Conservation (phyloP, 768 basidiomycete species). For the Leccinum arenicola region DNA sequence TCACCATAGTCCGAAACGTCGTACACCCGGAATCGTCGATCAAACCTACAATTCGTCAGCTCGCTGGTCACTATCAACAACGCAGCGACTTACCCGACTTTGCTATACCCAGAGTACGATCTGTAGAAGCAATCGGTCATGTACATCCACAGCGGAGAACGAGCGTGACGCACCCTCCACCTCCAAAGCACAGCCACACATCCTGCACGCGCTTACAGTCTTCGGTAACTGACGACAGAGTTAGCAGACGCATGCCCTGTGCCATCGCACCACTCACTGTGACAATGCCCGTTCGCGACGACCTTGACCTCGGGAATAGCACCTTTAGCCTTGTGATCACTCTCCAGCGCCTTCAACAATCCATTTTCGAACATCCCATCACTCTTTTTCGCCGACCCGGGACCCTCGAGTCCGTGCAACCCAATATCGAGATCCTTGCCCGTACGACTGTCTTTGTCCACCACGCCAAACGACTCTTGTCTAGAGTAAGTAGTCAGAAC, state of each 20-base stretch:
- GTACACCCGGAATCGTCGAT: conserved; percentile 87
- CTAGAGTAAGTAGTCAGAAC: conserved; percentile 34
- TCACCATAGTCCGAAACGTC: conserved; percentile 89
- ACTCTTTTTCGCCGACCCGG: conserved; percentile 65
- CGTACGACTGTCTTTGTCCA: conserved; percentile 63
- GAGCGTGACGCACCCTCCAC: conserved; percentile 59
- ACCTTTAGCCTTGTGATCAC: conserved; percentile 51
- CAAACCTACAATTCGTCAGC: conserved; percentile 52
- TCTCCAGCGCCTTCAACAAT: conserved; percentile 69
- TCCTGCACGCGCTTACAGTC: conserved; percentile 83
- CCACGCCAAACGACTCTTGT: conserved; percentile 67
- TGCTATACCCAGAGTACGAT: conserved; percentile 82
- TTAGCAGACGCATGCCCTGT: conserved; percentile 10
- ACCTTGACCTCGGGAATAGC: conserved; percentile 76
- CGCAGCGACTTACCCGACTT: conserved; percentile 53
- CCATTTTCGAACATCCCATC: conserved; percentile 86
- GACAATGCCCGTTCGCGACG: conserved; percentile 87
- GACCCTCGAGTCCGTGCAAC: conserved; percentile 50
- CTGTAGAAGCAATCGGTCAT: conserved; percentile 31
- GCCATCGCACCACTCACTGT: conserved; percentile 47
- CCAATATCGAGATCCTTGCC: conserved; percentile 72
- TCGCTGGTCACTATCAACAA: background rate
- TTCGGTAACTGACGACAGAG: conserved; percentile 62
- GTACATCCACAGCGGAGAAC: background rate
- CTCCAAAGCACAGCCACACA: conserved; percentile 90